Evolutionary conservation across 257 asterid genomes (phyloP).

Genomic region (Scutellaria baicalensis): DNA sequence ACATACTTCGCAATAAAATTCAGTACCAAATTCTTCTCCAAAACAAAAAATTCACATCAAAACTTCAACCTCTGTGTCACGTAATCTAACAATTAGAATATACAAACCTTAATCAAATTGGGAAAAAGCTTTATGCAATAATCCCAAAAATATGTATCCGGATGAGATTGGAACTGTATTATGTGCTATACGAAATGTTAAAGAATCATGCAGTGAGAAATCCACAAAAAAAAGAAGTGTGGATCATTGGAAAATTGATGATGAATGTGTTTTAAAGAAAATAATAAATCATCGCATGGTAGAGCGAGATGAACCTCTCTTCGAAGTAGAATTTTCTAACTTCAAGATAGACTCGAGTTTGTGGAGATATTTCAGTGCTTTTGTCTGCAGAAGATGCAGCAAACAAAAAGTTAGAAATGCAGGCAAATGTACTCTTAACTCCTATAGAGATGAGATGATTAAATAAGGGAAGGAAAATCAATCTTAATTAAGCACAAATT

Average conservation of each 20-base stretch:
- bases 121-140: not conserved
- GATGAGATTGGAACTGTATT: not conserved
- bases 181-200: not conserved
- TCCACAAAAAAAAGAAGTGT: not conserved
- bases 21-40: not conserved
- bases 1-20: not conserved
- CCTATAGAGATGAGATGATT: not conserved
- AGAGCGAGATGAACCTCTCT: slow-evolving; percentile 38
- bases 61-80: not conserved
- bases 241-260: not conserved
- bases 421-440: not conserved
- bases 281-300: slow-evolving; percentile 23
- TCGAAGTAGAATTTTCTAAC: slow-evolving; percentile 34
- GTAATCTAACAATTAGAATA: not conserved
- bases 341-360: slow-evolving; percentile 54
- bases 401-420: not conserved
- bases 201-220: not conserved
- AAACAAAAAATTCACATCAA: not conserved
- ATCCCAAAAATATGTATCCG: not conserved
- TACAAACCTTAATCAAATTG: not conserved
- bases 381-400: slow-evolving; percentile 37
- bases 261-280: not conserved
- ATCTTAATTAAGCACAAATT: not conserved
- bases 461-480: not conserved
- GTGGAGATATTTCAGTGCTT: slow-evolving; percentile 37